Base-by-base conservation (phyloP, 164 flowering plant species). In the Liriodendron chinense region DNA sequence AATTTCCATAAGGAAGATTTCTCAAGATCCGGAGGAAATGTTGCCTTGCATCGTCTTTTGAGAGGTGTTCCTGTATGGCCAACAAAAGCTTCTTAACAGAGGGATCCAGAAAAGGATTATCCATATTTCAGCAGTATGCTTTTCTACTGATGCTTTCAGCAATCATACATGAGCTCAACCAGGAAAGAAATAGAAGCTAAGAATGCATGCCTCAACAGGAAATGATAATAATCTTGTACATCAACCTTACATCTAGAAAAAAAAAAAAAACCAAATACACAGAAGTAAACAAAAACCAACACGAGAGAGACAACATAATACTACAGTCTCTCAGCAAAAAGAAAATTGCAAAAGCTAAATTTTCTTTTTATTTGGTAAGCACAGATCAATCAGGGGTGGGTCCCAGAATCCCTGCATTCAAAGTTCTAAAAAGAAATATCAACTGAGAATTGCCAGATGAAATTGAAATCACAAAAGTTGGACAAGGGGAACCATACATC, bases 1-100 rank as follows among this genome's bases (percentile, higher is more conserved):
- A 96, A 81, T 88, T 92, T 64, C 99, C 99, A 87, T 92, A 96
- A 20, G 99, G 99, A 79, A 96, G 94, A 22, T 81, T 81, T 78
- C 91, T 87, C 81, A 96, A 80, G 73, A 93, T 89, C 61, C 97
- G 86, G 69, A 96, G 82, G 80, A 96, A 96, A 65, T 94, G 99
- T 25, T 96, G 98, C 50, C 98, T 89, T 63, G 98, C 98, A 83
- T 96, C 99, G 80, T 96, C 98, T 77, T 92, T 96, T 14, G 92
- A 91, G 70, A 96, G 47, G 77, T 93, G 82, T 76, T 90, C 97
- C 99, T 96, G 75, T 28, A 79, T 18, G 7, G 59, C 16, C 59
- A 81, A 66, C 61, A 53, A 73, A 68, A 34, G 43, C 43, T 34
- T 34, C 43, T 34, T 34, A 34, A 4, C 3, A 34, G 43, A 34